Conservation (phyloP, 768 basidiomycete genomes). For the Panaeolus cyanescens region DNA sequence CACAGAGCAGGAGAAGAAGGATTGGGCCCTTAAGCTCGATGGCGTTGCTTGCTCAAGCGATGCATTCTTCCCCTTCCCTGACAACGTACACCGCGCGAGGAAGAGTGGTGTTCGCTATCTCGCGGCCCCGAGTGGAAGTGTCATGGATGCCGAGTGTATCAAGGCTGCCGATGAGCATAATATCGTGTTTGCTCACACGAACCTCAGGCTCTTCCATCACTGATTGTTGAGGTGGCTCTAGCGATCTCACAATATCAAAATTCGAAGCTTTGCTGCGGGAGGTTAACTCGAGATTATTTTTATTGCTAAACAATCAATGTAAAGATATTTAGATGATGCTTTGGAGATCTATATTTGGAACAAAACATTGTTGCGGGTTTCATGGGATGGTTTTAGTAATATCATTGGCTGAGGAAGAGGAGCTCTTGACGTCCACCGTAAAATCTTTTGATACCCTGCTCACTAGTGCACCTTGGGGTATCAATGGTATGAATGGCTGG, state of each 20-base stretch:
- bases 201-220: slow-evolving; percentile 89
- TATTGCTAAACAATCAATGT: slow-evolving; percentile 3
- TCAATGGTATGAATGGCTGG: no score
- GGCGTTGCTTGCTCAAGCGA: slow-evolving; percentile 94
- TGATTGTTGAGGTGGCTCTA: slow-evolving; percentile 30
- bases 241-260: not conserved
- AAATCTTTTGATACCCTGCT: no score
- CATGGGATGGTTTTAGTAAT: not conserved
- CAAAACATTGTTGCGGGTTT: not conserved
- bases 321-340: slow-evolving; percentile 7
- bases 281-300: no score
- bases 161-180: slow-evolving; percentile 93
- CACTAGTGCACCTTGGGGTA: no score
- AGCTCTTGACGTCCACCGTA: no score
- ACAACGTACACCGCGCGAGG: slow-evolving; percentile 92
- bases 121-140: slow-evolving; percentile 89
- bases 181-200: slow-evolving; percentile 91
- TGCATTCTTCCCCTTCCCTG: slow-evolving; percentile 99
- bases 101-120: slow-evolving; percentile 93
- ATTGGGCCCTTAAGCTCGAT: slow-evolving; percentile 73
- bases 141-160: slow-evolving; percentile 97
- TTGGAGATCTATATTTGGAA: not conserved
- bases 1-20: slow-evolving; percentile 66
- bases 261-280: no score
- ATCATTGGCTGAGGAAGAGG: no score